Conservation (phyloP, 176 grass and related monocot genomes). For the Oryza meridionalis region DNA sequence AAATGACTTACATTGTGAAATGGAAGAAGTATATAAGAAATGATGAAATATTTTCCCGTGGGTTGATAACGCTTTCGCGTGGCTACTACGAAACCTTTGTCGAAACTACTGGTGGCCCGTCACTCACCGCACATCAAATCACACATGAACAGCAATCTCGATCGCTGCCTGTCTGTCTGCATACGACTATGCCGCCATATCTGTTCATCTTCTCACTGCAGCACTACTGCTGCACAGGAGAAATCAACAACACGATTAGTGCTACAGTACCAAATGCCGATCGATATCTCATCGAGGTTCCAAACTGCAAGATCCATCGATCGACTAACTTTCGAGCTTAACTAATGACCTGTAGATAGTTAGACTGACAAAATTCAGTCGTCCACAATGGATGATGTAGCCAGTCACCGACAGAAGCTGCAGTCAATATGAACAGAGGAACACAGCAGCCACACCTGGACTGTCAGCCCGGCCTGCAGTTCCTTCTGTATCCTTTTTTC, state of each 20-base stretch:
- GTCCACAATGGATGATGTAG: neutral
- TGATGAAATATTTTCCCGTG: no score
- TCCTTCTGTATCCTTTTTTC: neutral
- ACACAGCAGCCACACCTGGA: neutral
- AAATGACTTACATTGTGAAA: no score
- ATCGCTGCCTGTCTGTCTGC: neutral
- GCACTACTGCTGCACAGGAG: neutral
- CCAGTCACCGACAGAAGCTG: conserved; percentile 24
- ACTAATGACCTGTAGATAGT: no score
- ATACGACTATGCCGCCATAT: neutral
- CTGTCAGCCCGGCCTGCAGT: conserved; percentile 21
- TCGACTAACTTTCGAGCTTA: neutral
- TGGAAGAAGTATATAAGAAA: no score
- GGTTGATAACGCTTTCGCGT: no score
- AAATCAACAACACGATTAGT: neutral
- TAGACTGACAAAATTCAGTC: neutral
- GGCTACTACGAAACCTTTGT: no score
- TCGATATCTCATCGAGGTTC: neutral
- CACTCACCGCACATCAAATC: neutral
- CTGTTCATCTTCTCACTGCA: neutral
- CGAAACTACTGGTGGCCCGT: neutral
- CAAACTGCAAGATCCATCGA: neutral
- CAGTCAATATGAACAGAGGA: conserved; percentile 41
- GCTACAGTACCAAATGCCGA: neutral
- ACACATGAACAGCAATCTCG: neutral